A percentile compares a stretch with the other conserved stretches of the same genome.
Evolutionary conservation across 345 rosid species (phyloP).

Genomic region (Cardamine occulta): DNA sequence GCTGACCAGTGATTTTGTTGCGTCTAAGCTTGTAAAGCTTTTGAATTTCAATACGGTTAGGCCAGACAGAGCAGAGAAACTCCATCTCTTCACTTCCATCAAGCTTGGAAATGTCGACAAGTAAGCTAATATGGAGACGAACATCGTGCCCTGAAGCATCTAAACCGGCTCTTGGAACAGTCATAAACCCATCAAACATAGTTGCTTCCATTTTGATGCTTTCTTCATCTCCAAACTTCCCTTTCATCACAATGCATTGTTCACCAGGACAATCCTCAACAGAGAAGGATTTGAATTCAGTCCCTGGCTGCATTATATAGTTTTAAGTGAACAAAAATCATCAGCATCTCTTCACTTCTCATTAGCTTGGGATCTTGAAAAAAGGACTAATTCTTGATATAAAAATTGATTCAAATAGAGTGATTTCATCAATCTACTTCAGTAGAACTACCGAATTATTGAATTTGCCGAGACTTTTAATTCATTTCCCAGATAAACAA

Average conservation of each 20-base stretch:
- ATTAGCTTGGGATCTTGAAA: constrained; percentile 22
- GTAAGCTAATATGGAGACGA: constrained; percentile 62
- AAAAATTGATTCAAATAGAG: neutral
- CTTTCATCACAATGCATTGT: constrained; percentile 60
- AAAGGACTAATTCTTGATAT: neutral
- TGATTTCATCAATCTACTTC: neutral
- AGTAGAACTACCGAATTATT: neutral
- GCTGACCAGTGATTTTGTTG: constrained; percentile 43
- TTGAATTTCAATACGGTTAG: constrained; percentile 62
- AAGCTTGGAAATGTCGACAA: constrained; percentile 55
- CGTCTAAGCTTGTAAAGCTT: constrained; percentile 53
- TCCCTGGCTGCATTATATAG: constrained; percentile 50
- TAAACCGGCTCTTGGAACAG: constrained; percentile 51
- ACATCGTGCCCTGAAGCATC: constrained; percentile 55
- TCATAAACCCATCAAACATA: constrained; percentile 67
- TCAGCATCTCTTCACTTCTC: constrained; percentile 3
- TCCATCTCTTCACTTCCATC: constrained; percentile 50
- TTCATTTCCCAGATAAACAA: neutral
- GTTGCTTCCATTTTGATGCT: constrained; percentile 61
- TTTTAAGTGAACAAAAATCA: neutral
- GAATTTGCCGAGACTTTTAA: neutral
- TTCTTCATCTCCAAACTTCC: constrained; percentile 51
- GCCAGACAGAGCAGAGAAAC: constrained; percentile 75
- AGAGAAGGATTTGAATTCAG: constrained; percentile 56
- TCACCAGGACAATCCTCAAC: constrained; percentile 64